Evolutionary conservation across 1,284 basidiomycete genomes (phyloP).

Genomic region (Fomitopsis palustris): DNA sequence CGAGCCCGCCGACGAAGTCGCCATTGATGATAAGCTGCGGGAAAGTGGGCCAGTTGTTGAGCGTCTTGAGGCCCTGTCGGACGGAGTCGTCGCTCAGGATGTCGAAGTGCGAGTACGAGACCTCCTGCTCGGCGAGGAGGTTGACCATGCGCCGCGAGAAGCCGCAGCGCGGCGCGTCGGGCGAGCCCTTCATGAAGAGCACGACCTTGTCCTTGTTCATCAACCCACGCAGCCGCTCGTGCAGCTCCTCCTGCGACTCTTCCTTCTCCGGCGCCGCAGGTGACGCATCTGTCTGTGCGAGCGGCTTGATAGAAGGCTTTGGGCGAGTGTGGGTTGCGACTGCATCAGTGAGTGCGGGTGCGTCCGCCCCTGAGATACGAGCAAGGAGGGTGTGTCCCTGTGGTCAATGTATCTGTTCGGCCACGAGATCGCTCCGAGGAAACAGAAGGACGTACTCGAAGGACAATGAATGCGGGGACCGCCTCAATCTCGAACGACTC

Average conservation of each 20-base stretch:
- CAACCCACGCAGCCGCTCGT: slow-evolving; percentile 55
- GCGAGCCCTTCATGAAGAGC: slow-evolving; percentile 97
- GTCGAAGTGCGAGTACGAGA: slow-evolving; percentile 72
- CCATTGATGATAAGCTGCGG: slow-evolving; percentile 65
- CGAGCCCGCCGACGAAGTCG: slow-evolving; percentile 70
- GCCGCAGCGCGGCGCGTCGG: slow-evolving; percentile 83
- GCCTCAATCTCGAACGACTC: slow-evolving; percentile 93
- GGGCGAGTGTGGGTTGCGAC: slow-evolving; percentile 53
- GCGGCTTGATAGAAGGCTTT: slow-evolving; percentile 37
- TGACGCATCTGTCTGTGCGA: slow-evolving; percentile 34
- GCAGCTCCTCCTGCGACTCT: slow-evolving; percentile 68
- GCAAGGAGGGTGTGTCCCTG: slow-evolving; percentile 90
- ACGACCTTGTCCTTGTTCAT: slow-evolving; percentile 79
- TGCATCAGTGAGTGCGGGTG: slow-evolving; percentile 60
- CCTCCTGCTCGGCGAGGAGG: slow-evolving; percentile 55
- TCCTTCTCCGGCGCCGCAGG: slow-evolving; percentile 34
- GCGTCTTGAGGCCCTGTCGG: slow-evolving; percentile 58
- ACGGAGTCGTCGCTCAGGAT: slow-evolving; percentile 72
- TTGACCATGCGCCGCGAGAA: slow-evolving; percentile 73
- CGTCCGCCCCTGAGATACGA: slow-evolving; percentile 83
- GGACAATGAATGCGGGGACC: slow-evolving; percentile 85
- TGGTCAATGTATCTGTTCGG: slow-evolving; percentile 20
- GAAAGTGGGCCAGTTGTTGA: slow-evolving; percentile 69
- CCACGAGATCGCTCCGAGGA: neutral
- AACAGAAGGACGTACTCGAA: slow-evolving; percentile 50